phyloP scores from a whole-genome alignment of 306 rosid species.

The Sophora flavescens region DNA sequence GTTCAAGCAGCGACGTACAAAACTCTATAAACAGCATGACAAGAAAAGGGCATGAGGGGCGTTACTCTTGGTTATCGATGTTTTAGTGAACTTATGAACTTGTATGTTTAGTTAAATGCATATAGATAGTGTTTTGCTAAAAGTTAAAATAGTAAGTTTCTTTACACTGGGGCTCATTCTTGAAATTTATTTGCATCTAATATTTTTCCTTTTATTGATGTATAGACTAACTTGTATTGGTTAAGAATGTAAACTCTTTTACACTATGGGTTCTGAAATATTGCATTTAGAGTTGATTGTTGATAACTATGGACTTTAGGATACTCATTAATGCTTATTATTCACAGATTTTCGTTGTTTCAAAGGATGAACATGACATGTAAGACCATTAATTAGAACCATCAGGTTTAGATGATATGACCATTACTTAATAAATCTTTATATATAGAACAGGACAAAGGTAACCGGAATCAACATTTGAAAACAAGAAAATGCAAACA shows the following conservation, averaged over 20 bases:
- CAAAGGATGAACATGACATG: neutral
- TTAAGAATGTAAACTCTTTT: neutral
- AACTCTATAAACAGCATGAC: slow-evolving; percentile 61
- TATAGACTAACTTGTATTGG: neutral
- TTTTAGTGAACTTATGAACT: slow-evolving; percentile 32
- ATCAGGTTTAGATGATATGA: neutral
- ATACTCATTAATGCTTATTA: neutral
- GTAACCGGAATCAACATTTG: slow-evolving; percentile 41
- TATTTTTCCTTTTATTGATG: slow-evolving; percentile 6
- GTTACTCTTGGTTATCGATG: slow-evolving; percentile 13
- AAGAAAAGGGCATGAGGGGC: slow-evolving; percentile 62
- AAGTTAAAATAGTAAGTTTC: slow-evolving; percentile 10
- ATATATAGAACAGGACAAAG: slow-evolving; percentile 41
- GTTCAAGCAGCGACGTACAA: slow-evolving; percentile 84
- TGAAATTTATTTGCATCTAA: slow-evolving; percentile 39
- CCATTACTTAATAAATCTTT: slow-evolving; percentile 19
- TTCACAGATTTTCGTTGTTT: neutral
- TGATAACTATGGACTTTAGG: neutral
- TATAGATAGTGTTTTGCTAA: neutral
- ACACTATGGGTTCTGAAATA: neutral
- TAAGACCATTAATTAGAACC: neutral
- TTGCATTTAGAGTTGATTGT: neutral
- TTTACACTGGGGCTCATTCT: slow-evolving; percentile 32
- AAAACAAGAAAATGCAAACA: slow-evolving; percentile 50
- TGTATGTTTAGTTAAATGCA: neutral